Percentiles rank a stretch among this genome's conserved stretches.
These are phyloP conservation scores for Fraxinus albicans DNA, from an alignment of 305 asterid genomes.

Conservation along the genomic window DNA sequence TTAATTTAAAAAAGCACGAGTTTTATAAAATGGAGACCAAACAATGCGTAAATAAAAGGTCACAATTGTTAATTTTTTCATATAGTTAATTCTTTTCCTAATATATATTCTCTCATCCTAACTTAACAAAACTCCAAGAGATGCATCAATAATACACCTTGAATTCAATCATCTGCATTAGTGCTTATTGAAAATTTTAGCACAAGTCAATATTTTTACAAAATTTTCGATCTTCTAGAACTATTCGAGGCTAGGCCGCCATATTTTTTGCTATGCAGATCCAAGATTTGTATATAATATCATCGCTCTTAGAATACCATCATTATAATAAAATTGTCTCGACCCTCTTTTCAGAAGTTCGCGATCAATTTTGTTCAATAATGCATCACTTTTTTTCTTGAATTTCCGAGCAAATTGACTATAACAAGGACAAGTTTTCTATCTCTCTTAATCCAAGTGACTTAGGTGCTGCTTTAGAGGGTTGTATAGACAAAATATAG, in stretches of 20 bases:
- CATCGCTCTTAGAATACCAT: background rate
- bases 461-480: background rate
- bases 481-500: background rate
- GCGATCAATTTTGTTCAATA: background rate
- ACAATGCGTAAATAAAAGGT: too few relatives aligned
- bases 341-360: background rate
- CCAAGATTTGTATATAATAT: background rate
- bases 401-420: background rate
- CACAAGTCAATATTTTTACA: background rate
- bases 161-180: background rate
- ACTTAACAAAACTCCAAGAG: background rate
- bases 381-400: background rate
- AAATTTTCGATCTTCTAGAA: background rate
- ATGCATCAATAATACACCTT: background rate
- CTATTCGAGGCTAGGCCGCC: background rate
- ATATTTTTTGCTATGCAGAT: background rate
- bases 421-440: background rate
- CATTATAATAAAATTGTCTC: background rate
- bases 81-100: background rate
- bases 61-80: background rate
- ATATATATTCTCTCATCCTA: background rate
- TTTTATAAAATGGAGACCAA: too few relatives aligned
- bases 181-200: background rate
- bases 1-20: too few relatives aligned
- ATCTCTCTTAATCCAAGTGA: background rate